Percentiles rank a stretch among this genome's conserved stretches.
Conservation (phyloP, 192 early-diverging fungal species). For the Tieghemiomyces parasiticus region DNA sequence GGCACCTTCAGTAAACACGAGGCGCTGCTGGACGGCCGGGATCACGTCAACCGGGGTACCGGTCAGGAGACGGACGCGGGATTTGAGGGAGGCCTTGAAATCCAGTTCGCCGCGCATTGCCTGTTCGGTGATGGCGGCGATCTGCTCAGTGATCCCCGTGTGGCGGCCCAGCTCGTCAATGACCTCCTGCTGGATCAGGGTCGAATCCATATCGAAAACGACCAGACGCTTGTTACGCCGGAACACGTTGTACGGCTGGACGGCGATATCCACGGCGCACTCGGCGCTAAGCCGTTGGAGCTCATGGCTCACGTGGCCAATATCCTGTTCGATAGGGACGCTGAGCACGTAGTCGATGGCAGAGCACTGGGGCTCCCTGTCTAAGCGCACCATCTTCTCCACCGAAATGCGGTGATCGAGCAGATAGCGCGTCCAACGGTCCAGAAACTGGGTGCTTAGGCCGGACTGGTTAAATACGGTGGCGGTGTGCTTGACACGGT, state of each 20-base stretch:
- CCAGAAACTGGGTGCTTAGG: conserved; percentile 55
- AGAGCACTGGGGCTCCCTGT: conserved; percentile 39
- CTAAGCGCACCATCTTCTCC: conserved; percentile 75
- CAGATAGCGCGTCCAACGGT: conserved; percentile 65
- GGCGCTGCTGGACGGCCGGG: conserved; percentile 51
- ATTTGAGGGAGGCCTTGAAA: conserved; percentile 82
- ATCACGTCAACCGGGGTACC: conserved; percentile 73
- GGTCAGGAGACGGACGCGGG: conserved; percentile 75
- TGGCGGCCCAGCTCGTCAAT: conserved; percentile 96
- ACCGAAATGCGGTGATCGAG: conserved; percentile 65
- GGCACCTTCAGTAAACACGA: conserved; percentile 85
- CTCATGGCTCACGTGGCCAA: conserved; percentile 49
- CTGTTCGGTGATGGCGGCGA: conserved; percentile 83
- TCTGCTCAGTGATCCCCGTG: conserved; percentile 80
- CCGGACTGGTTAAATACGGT: conserved; percentile 77
- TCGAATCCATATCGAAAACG: conserved; percentile 99
- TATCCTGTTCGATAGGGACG: conserved; percentile 47
- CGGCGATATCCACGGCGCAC: conserved; percentile 66
- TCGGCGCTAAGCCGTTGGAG: conserved; percentile 53
- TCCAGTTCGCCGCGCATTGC: conserved; percentile 98
- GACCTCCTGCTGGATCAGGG: conserved; percentile 95
- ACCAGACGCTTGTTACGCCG: conserved; percentile 81
- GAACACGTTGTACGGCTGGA: conserved; percentile 82
- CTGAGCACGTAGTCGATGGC: conserved; percentile 76
- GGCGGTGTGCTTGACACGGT: conserved; percentile 73